Conservation (phyloP, 306 rosid genomes). For the Quercus suber region DNA sequence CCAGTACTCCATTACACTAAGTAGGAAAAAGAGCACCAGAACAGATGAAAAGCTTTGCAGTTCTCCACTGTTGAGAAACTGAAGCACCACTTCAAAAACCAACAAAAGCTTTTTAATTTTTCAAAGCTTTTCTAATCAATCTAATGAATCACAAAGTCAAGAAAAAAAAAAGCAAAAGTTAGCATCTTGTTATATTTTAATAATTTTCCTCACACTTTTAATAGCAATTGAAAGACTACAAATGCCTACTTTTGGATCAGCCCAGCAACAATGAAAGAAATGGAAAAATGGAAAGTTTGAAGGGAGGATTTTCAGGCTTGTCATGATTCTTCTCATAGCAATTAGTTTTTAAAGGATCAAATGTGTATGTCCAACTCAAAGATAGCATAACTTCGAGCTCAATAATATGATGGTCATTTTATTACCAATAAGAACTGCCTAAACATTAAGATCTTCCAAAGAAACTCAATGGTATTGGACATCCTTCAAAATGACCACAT, state of each 20-base stretch:
- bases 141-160: not conserved
- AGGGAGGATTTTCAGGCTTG: not conserved
- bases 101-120: not conserved
- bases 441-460: not conserved
- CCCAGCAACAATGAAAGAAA: not conserved
- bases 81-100: slow-evolving; percentile 5
- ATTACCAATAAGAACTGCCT: not conserved
- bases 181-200: no score
- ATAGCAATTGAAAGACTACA: not conserved
- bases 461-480: not conserved
- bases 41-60: not conserved
- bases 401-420: not conserved
- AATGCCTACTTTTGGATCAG: not conserved
- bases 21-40: not conserved
- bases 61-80: not conserved
- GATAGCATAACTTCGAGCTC: not conserved
- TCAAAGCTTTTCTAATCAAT: not conserved
- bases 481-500: not conserved
- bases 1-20: slow-evolving; percentile 1
- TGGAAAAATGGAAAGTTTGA: not conserved
- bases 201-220: not conserved
- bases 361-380: no score
- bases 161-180: no score
- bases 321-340: not conserved
- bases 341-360: no score